Evolutionary conservation across 2,329 filamentous ascomycete species (phyloP), one percentile per base, ranked within the genome.

Genomic region (Arthrobotrys iridis): DNA sequence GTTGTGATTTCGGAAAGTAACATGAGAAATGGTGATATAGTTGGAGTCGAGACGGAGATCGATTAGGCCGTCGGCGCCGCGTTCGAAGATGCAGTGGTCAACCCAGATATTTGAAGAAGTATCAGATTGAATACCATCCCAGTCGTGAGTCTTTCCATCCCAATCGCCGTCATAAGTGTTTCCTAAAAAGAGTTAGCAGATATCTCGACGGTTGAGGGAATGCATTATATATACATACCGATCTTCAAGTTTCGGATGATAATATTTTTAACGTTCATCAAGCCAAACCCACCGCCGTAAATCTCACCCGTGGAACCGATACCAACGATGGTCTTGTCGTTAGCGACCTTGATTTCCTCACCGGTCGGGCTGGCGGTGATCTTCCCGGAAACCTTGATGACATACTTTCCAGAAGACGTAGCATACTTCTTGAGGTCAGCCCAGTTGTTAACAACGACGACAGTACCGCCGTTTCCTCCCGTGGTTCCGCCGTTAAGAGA

Each of bases 41-140:
- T 77, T 77, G 7, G 78, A 78, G 63, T 78, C 78, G n/a, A 78
- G 64, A 15, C 78, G 76, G 15, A 76, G 74, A 35, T 78, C 78
- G 43, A 79, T 77, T n/a, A 79, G 64, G 13, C 78, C 78, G 40
- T 79, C 78, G 18, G 76, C 78, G 18, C 74, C 77, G 45, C 76
- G 70, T 13, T 76, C 75, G 40, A 78, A 72, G 45, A 78, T 73
- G 57, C 68, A 76, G 33, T 78, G 78, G 58, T 79, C 78, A 40
- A 79, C 76, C 78, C 78, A 79, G 30, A 79, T 78, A 22, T 79
- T 78, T 20, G 52, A 62, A 5, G 71, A 76, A 13, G 77, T 77
- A 63, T 79, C 78, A 40, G 77, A 77, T 13, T 79, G 78, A n/a
- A 79, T 79, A 20, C 77, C 77, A 59, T 79, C 78, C 71, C 72